These are phyloP conservation scores for Stenogyne calaminthoides DNA, from an alignment of 305 asterid genomes.

Conservation along the genomic window DNA sequence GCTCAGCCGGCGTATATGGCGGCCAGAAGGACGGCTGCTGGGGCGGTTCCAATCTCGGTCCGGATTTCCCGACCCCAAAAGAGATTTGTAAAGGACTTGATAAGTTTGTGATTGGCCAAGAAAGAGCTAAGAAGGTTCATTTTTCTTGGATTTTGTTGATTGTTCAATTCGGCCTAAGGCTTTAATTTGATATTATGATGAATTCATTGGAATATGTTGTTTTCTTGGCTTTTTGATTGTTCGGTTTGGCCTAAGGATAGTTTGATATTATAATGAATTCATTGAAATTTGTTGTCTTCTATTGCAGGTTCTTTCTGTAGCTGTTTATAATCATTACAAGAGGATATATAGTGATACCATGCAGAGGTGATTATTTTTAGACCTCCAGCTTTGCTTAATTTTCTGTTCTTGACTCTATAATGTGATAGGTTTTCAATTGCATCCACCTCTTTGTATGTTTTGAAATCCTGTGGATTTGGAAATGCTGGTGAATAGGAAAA, in stretches of 20 bases:
- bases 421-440: constrained; percentile 13
- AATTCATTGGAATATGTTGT: constrained; percentile 12
- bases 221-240: constrained; percentile 10
- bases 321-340: constrained; percentile 96
- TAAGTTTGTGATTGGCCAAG: constrained; percentile 95
- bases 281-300: neutral
- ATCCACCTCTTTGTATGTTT: neutral
- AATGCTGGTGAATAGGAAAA: too few species aligned
- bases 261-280: constrained; percentile 9
- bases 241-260: neutral
- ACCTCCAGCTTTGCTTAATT: constrained; percentile 24
- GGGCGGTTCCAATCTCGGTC: constrained; percentile 92
- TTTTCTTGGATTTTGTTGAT: constrained; percentile 18
- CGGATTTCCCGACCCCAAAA: constrained; percentile 83
- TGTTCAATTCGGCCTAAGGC: neutral
- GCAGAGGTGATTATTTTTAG: constrained; percentile 67
- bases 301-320: constrained; percentile 88
- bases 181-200: constrained; percentile 16
- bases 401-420: constrained; percentile 7
- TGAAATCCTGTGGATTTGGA: too few species aligned
- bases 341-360: constrained; percentile 76
- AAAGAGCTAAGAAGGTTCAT: constrained; percentile 91
- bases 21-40: constrained; percentile 70
- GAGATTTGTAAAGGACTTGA: constrained; percentile 91
- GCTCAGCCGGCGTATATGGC: constrained; percentile 65